Base-by-base conservation (phyloP, 179 eudicot genomes). In the Silene coronaria region DNA sequence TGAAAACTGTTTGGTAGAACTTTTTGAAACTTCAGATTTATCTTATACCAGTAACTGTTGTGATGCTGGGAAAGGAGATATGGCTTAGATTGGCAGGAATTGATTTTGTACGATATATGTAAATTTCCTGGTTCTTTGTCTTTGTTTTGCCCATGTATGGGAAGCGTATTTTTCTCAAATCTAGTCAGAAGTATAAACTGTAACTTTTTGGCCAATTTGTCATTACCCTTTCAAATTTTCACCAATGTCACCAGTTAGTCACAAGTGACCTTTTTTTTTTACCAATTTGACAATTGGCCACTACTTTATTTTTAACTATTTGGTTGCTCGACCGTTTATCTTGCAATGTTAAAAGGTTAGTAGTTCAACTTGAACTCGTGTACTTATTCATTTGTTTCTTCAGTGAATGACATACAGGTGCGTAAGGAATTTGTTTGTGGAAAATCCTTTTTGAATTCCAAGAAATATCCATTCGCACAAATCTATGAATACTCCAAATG, bases 401-500 rank as follows among this genome's bases (percentile, higher is more conserved):
- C 85, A 90, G 97, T 80, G 48, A 73, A 77, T 80, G 82, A 79
- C 46, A 57, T 81, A 71, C 88, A 80, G 83, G 85, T 81, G 16
- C 85, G 87, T 82, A 84, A 81, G 86, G 89, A 83, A 64, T 80
- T 81, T 73, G 63, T 92, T 73, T 80, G 85, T 68, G 93, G 96
- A 70, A 79, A 70, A 48, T 6, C 67, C 65, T 79, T 84, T 76
- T 77, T 85, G 75, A 81, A 59, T 76, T 80, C 73, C 38, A 82
- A 75, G 71, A 59, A 53, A 19, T 94, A 94, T 75, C 96, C 97
- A 22, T 92, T 73, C 82, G 90, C 97, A 66, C 82, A 42, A 45
- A 75, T 92, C 28, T 94, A 94, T 69, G 97, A 82, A 85, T 85
- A 82, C 77, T 88, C 97, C 27, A 94, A 94, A 82, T 74, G 98